phyloP scores from a whole-genome alignment of 2,329 filamentous ascomycete genomes.

The Curvularia sp. region DNA sequence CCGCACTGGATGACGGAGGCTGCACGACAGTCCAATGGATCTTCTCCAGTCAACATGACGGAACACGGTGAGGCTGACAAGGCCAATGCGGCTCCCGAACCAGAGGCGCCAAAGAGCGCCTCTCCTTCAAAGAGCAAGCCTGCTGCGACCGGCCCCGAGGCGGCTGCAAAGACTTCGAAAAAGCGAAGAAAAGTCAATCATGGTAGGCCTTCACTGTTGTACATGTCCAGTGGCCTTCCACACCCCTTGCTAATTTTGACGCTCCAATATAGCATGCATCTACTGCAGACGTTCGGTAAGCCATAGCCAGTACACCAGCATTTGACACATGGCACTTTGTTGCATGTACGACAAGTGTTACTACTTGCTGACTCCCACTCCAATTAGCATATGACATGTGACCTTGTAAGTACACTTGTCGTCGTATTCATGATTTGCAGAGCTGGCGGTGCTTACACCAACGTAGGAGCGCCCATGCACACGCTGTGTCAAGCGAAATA shows the following conservation, averaged over 20 bases:
- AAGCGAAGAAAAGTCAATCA: slow-evolving; percentile 64
- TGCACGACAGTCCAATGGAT: slow-evolving; percentile 49
- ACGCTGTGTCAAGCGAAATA: slow-evolving; percentile 97
- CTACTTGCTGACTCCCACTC: slow-evolving; percentile 45
- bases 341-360: slow-evolving; percentile 28
- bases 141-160: slow-evolving; percentile 40
- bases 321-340: slow-evolving; percentile 31
- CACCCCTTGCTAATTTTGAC: slow-evolving; percentile 39
- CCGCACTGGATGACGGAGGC: slow-evolving; percentile 50
- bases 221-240: slow-evolving; percentile 30
- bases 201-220: slow-evolving; percentile 48
- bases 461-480: slow-evolving; percentile 91
- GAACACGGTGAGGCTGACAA: slow-evolving; percentile 40
- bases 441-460: slow-evolving; percentile 44
- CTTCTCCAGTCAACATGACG: slow-evolving; percentile 44
- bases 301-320: slow-evolving; percentile 36
- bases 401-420: slow-evolving; percentile 52
- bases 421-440: slow-evolving; percentile 28
- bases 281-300: slow-evolving; percentile 62
- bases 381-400: slow-evolving; percentile 62
- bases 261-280: slow-evolving; percentile 54
- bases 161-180: slow-evolving; percentile 50
- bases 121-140: slow-evolving; percentile 42
- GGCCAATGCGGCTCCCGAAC: slow-evolving; percentile 37
- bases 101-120: slow-evolving; percentile 37